Percentiles rank a stretch among this genome's conserved stretches.
Evolutionary conservation across 1,284 basidiomycete genomes (phyloP).

Genomic region (Cryptococcus wingfieldii): DNA sequence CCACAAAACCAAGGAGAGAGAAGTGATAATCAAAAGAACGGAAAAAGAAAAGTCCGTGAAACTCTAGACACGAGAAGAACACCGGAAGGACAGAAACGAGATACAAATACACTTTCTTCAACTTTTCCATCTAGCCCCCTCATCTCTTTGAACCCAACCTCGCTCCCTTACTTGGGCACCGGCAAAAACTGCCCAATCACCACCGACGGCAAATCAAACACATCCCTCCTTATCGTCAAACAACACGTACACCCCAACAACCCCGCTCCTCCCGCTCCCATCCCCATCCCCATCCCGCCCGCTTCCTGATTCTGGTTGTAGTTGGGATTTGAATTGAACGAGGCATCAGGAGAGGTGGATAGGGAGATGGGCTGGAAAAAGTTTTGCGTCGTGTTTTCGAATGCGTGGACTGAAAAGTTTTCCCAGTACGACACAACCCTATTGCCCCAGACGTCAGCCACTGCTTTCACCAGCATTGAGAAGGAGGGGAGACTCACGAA

Average conservation of each 20-base stretch:
- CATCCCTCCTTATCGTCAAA: constrained; percentile 84
- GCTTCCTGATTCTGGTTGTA: background rate
- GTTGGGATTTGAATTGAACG: constrained; percentile 77
- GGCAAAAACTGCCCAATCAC: constrained; percentile 65
- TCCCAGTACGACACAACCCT: constrained; percentile 82
- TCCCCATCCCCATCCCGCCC: too few relatives aligned
- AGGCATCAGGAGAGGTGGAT: constrained; percentile 64
- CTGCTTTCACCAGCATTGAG: background rate
- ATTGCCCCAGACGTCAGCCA: background rate
- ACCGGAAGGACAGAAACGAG: too few relatives aligned
- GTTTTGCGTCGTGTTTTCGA: constrained; percentile 92
- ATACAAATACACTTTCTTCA: too few relatives aligned
- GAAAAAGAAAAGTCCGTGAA: too few relatives aligned
- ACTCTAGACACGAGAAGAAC: too few relatives aligned
- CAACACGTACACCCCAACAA: constrained; percentile 74
- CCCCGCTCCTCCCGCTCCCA: too few relatives aligned
- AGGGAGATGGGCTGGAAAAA: constrained; percentile 87
- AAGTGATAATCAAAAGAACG: too few relatives aligned
- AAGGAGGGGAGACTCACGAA: constrained; percentile 49
- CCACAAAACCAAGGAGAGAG: too few relatives aligned
- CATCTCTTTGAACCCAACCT: too few relatives aligned
- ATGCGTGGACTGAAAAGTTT: constrained; percentile 88
- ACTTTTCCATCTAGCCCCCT: too few relatives aligned
- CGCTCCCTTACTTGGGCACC: constrained; percentile 17
- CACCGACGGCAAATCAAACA: constrained; percentile 61